Evolutionary conservation across 768 basidiomycete genomes (phyloP), one percentile per base, ranked within the genome.

Genomic region (Tylopilus sp.): DNA sequence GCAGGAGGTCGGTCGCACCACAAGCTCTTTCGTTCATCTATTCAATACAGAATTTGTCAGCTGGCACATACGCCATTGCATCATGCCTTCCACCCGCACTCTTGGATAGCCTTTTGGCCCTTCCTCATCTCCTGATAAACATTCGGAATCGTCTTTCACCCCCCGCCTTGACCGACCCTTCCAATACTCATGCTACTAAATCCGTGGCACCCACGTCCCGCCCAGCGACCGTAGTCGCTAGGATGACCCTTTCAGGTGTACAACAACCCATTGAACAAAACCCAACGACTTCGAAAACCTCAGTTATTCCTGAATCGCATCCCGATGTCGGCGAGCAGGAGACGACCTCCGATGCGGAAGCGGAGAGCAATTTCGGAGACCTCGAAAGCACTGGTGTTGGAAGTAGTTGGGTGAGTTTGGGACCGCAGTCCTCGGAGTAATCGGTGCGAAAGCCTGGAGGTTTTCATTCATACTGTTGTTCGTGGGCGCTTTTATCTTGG

Each of bases 341-440:
- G 50, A 71, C 74, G 19, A 76, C 73, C 40, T 87, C 86, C 1
- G 87, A 89, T 48, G 79, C 80, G 7, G 88, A 89, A 52, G 75
- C 80, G 12, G 87, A 89, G 67, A 85, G 85, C 60, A 84, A 81
- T 58, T 71, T 74, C 13, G 78, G 77, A 3, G 82, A 80, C 52
- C 74, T 78, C 3, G 83, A 78, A 53, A 67, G 60, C 13, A 71
- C 76, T 6, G 76, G 74, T 28, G 81, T 80, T 25, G 80, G 72
- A 33, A 76, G 81, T 45, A 89, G 86, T 57, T 92, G 89, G 89
- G 72, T 92, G 47, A 88, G 82, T 64, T 70, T 90, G 63, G 64
- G 63, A 34, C 51, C 64, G 10, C 65, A 54, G 47, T 43, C 60
- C 19, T 46, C 64, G 22, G 55, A 61, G 40, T 69, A 48, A 65